These are phyloP conservation scores for Leucosporidium scottii DNA, from an alignment of 768 basidiomycete genomes.

Conservation along the genomic window DNA sequence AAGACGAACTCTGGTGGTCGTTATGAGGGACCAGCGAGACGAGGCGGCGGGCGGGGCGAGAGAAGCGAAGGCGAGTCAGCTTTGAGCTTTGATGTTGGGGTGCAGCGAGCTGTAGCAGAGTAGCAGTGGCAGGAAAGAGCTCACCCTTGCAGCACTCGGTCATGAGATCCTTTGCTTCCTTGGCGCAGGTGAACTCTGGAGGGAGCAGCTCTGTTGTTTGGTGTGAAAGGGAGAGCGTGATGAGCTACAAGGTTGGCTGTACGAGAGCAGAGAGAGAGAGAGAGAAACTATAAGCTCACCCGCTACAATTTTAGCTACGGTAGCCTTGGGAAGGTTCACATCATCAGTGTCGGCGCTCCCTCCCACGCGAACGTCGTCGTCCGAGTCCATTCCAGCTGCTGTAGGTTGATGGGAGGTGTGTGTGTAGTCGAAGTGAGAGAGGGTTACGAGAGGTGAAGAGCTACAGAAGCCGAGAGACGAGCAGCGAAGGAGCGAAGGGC, in stretches of 20 bases:
- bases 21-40: too few species aligned
- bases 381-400: constrained; percentile 15
- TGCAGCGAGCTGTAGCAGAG: not conserved
- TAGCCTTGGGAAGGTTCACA: too few species aligned
- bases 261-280: too few species aligned
- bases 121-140: constrained; percentile 19
- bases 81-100: not conserved
- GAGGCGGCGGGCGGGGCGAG: not conserved
- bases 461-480: not conserved
- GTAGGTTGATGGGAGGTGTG: not conserved
- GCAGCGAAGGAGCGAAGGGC: too few species aligned
- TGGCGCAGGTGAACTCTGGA: constrained; percentile 76
- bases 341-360: not conserved
- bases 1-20: constrained; percentile 84
- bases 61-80: not conserved
- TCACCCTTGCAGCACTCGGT: constrained; percentile 98
- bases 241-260: too few species aligned
- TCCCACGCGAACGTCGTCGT: constrained; percentile 17
- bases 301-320: too few species aligned
- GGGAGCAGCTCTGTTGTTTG: constrained; percentile 69
- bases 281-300: too few species aligned
- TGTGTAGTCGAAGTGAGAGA: not conserved
- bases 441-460: not conserved
- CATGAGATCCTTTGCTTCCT: constrained; percentile 92
- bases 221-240: not conserved